These are phyloP conservation scores for Berberis vulgaris DNA, from an alignment of 164 flowering plant species.

Conservation along the genomic window DNA sequence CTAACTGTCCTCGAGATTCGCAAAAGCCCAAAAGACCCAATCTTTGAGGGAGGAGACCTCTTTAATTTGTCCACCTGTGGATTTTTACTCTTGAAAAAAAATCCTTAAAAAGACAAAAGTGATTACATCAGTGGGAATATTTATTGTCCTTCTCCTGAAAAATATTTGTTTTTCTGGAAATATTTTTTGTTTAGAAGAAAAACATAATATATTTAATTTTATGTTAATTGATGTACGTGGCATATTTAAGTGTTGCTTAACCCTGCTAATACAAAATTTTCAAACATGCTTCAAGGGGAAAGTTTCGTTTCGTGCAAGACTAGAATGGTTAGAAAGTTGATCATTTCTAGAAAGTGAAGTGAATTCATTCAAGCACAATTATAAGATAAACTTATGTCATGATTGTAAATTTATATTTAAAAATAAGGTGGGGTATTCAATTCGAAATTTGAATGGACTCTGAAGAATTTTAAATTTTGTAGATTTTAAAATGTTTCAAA, in stretches of 20 bases:
- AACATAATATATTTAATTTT: too few species aligned
- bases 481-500: too few species aligned
- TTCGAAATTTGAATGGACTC: too few species aligned
- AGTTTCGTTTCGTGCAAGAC: not conserved
- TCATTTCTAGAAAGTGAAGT: not conserved
- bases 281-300: not conserved
- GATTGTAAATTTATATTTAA: too few species aligned
- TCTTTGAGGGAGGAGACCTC: not conserved
- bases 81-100: not conserved
- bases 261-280: not conserved
- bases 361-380: not conserved
- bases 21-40: not conserved
- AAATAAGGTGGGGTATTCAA: too few species aligned
- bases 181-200: too few species aligned
- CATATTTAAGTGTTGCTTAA: too few species aligned
- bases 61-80: not conserved
- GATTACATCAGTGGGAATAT: not conserved
- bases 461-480: too few species aligned
- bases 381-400: not conserved
- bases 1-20: not conserved
- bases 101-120: not conserved
- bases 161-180: too few species aligned
- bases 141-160: too few species aligned
- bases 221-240: too few species aligned
- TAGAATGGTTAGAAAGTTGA: not conserved